Evolutionary conservation across 1,284 basidiomycete genomes (phyloP).

Genomic region (Puccinia novopanici): DNA sequence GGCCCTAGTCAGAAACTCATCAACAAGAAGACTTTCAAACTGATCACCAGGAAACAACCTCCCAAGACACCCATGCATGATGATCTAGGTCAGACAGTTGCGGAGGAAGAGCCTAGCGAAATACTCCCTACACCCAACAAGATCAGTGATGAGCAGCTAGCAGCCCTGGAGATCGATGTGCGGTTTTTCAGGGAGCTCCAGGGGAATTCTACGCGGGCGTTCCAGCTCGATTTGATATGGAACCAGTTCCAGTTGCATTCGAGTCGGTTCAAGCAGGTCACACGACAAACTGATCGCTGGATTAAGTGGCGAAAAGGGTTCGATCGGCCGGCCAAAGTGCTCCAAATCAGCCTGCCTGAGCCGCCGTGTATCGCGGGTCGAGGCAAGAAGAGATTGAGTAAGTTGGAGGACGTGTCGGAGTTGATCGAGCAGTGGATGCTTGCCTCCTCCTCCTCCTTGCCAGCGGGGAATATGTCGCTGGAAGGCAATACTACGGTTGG

Average conservation of each 20-base stretch:
- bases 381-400: slow-evolving; percentile 18
- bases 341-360: slow-evolving; percentile 20
- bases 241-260: slow-evolving; percentile 38
- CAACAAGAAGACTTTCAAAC: slow-evolving; percentile 33
- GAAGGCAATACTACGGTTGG: neutral
- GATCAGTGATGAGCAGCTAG: slow-evolving; percentile 42
- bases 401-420: slow-evolving; percentile 29
- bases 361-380: neutral
- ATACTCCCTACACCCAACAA: slow-evolving; percentile 25
- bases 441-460: neutral
- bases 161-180: slow-evolving; percentile 37
- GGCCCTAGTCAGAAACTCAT: slow-evolving; percentile 42
- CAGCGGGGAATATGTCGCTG: neutral
- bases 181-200: slow-evolving; percentile 33
- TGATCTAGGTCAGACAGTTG: neutral
- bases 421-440: slow-evolving; percentile 38
- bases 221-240: slow-evolving; percentile 41
- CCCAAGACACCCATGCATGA: neutral
- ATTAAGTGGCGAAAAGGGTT: slow-evolving; percentile 42
- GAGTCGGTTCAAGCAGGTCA: slow-evolving; percentile 26
- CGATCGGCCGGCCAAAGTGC: slow-evolving; percentile 22
- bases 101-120: slow-evolving; percentile 2
- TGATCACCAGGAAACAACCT: slow-evolving; percentile 23
- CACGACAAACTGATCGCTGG: slow-evolving; percentile 18
- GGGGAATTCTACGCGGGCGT: slow-evolving; percentile 1